Evolutionary conservation across 1,139 yeast genomes (phyloP), one percentile per base, ranked within the genome.

Genomic region (Yamadazyma membranifaciens): DNA sequence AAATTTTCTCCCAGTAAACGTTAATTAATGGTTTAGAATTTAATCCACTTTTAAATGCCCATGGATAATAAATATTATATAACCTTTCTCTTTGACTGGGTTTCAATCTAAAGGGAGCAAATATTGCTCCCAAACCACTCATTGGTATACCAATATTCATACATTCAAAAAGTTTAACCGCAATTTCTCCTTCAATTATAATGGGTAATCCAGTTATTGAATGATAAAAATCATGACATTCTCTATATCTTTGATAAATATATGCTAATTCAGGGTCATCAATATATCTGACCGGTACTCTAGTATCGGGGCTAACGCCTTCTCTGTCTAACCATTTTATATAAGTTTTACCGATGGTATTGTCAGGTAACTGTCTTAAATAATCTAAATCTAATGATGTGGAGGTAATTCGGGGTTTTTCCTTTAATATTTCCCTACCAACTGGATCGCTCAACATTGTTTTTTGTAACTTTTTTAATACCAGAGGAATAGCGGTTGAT

Each of bases 161-260:
- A 57, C 82, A 95, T 62, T 92, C 99, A 52, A 94, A 81, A 22
- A 91, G 86, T 62, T 92, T 92, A 20, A 92, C 86, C 0, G 96
- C 88, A 38, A 92, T 85, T 58, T 92, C 99, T 13, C 98, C 99
- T 56, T 92, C 98, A 51, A 94, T 80, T 32, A 87, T 83, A 33
- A 91, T 87, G 0, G 98, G 98, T 39, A 88, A 72, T 7, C 95
- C 94, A 0, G 95, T 85, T 31, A 92, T 73, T 2, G 98, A 88
- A 60, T 92, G 99, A 57, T 89, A 92, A 55, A 92, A 92, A 60
- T 92, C 99, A 55, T 92, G 99, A 57, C 97, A 91, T 58, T 92
- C 98, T 39, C 99, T 78, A 61, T 92, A 92, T 49, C 98, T 68
- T 59, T 89, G 95, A 71, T 81, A 88, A 13, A 92, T 85, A 56